These are phyloP conservation scores for Pouteria glomerata DNA, from an alignment of 148 eudicot genomes.

Conservation along the genomic window DNA sequence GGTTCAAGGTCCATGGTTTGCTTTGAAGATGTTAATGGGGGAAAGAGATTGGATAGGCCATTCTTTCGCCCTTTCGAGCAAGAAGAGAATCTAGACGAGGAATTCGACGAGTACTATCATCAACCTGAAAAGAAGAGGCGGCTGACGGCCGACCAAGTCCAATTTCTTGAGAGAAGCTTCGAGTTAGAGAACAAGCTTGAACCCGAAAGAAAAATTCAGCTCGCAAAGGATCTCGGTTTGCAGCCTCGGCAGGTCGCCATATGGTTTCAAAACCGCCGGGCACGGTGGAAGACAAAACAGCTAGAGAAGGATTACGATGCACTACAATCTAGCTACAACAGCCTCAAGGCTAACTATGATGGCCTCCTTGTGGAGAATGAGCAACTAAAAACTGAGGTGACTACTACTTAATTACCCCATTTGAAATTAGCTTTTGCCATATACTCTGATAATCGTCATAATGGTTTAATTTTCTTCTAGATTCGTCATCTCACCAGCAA, in stretches of 20 bases:
- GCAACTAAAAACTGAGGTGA: constrained; percentile 58
- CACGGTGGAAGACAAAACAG: constrained; percentile 79
- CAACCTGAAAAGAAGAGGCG: constrained; percentile 84
- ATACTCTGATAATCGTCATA: neutral
- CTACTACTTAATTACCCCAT: neutral
- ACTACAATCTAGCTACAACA: constrained; percentile 46
- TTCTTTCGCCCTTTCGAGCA: constrained; percentile 51
- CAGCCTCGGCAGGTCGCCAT: constrained; percentile 87
- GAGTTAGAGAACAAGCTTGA: constrained; percentile 80
- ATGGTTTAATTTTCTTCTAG: constrained; percentile 24
- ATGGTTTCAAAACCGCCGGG: constrained; percentile 88
- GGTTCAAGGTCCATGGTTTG: constrained; percentile 74
- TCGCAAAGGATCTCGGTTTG: constrained; percentile 84
- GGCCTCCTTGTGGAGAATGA: constrained; percentile 62
- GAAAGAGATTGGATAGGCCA: constrained; percentile 37
- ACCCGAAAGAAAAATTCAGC: constrained; percentile 72
- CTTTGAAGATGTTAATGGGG: constrained; percentile 49
- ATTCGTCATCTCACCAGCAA: constrained; percentile 45
- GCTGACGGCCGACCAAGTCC: constrained; percentile 61
- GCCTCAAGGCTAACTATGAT: constrained; percentile 60
- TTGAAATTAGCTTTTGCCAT: neutral
- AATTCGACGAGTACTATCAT: constrained; percentile 54
- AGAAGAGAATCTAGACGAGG: constrained; percentile 55
- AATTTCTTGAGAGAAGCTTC: constrained; percentile 67
- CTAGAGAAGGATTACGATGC: constrained; percentile 71